Base-by-base conservation (phyloP, 2,329 filamentous ascomycete species). In the Pseudogymnoascus verrucosus region DNA sequence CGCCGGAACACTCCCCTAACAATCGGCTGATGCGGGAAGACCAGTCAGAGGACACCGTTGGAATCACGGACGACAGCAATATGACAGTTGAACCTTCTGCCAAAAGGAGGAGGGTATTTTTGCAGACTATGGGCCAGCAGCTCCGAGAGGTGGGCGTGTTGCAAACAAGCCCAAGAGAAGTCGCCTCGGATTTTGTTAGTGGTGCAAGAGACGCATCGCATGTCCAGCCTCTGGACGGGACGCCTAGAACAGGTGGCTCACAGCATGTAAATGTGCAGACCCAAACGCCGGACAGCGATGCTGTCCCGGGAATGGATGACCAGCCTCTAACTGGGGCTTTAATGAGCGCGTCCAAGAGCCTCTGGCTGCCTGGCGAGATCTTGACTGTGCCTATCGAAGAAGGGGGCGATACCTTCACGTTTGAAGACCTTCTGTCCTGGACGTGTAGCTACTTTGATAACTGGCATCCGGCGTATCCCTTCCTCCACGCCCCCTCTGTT, bases 401-500 rank as follows among this genome's bases (percentile, higher is more conserved):
- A 4, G n/a, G 6, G 12, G 14, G 64, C 16, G 42, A 51, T 1
- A 62, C 68, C 5, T 8, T 40, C 1, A 61, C 28, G 26, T 83
- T 83, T 64, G 78, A 81, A 7, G 73, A 79, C 10, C 72, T 83
- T n/a, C 72, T 81, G 1, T 70, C 74, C 3, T 82, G 79, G 77
- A 80, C 79, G 2, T 76, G 74, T 51, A 79, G 76, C 62, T 84
- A 83, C 66, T 84, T 84, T 64, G 77, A 83, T 26, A 77, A 80
- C n/a, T 85, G 82, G 82, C 82, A 85, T 66, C 78, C 80, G 0
- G 76, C 81, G 2, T 78, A 82, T 34, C 82, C 82, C 0, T 84
- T 82, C 61, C 72, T 84, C 2, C 79, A 83, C 66, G 82, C 80
- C 0, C 81, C 82, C 1, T 75, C 78, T 5, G 73, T 84, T 2